phyloP scores from a whole-genome alignment of 768 basidiomycete species.

The Mrakia gelida region DNA sequence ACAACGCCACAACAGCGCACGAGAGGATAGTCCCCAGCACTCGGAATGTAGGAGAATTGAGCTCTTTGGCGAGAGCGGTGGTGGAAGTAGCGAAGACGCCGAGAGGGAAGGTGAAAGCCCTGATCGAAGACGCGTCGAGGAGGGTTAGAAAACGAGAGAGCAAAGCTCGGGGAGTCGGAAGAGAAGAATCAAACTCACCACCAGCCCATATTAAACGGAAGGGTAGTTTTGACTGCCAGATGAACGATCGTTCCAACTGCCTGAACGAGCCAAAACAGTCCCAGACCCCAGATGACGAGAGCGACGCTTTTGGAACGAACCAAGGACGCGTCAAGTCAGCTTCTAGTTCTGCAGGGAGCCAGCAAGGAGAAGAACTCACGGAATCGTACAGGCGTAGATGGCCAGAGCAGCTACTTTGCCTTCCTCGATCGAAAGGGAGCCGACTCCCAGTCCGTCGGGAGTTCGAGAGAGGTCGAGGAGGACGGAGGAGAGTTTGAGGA shows the following conservation, averaged over 20 bases:
- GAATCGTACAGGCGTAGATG: conserved; percentile 33
- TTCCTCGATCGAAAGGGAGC: conserved; percentile 24
- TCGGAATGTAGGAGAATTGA: conserved; percentile 40
- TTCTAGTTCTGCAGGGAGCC: no score
- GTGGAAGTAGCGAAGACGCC: conserved; percentile 40
- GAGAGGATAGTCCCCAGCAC: conserved; percentile 40
- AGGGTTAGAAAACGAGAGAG: neutral
- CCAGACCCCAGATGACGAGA: conserved; percentile 44
- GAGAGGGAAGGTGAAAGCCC: conserved; percentile 42
- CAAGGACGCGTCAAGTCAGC: no score
- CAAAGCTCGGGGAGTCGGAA: no score
- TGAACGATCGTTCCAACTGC: conserved; percentile 36
- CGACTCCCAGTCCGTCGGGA: neutral
- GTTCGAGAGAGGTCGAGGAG: neutral
- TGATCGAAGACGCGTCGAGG: neutral
- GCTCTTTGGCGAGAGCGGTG: conserved; percentile 38
- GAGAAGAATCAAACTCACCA: conserved; percentile 24
- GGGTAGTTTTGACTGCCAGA: conserved; percentile 8
- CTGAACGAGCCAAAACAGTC: conserved; percentile 40
- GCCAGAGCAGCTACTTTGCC: conserved; percentile 29
- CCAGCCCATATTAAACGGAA: conserved; percentile 36
- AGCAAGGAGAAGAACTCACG: conserved; percentile 31
- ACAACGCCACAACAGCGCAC: conserved; percentile 37
- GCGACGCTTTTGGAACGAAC: no score
- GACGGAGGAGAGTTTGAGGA: conserved; percentile 33